These are phyloP conservation scores for Polysphondylium violaceum DNA, from an alignment of 78 protist species.

Conservation along the genomic window DNA sequence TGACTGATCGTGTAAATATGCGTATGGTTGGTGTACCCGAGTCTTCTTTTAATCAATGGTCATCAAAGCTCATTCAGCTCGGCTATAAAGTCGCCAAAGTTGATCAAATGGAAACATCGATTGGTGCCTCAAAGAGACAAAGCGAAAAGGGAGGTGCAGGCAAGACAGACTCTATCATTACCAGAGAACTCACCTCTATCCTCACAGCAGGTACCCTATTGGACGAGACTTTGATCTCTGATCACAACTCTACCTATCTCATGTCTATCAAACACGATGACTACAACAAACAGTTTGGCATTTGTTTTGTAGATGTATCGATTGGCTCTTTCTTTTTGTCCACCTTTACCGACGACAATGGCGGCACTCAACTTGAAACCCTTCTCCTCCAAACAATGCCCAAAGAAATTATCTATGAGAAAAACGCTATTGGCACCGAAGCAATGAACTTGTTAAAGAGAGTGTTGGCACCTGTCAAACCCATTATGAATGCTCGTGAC, in stretches of 20 bases:
- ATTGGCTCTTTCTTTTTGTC: slow-evolving; percentile 64
- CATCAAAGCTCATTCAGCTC: slow-evolving; percentile 75
- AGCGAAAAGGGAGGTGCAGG: slow-evolving; percentile 42
- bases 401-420: slow-evolving; percentile 61
- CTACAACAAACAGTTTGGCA: slow-evolving; percentile 33
- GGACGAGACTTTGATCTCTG: slow-evolving; percentile 62
- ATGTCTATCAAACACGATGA: slow-evolving; percentile 70
- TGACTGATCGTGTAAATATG: slow-evolving; percentile 89
- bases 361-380: slow-evolving; percentile 64
- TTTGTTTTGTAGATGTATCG: slow-evolving; percentile 85
- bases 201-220: slow-evolving; percentile 86
- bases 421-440: not conserved
- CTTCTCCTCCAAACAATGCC: slow-evolving; percentile 73
- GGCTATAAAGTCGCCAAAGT: slow-evolving; percentile 90
- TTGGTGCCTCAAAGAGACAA: slow-evolving; percentile 46
- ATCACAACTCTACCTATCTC: slow-evolving; percentile 38
- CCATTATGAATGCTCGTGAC: slow-evolving; percentile 7
- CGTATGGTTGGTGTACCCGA: slow-evolving; percentile 93
- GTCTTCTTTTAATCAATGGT: slow-evolving; percentile 80
- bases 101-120: slow-evolving; percentile 83
- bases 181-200: slow-evolving; percentile 68
- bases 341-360: slow-evolving; percentile 63
- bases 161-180: slow-evolving; percentile 68
- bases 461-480: slow-evolving; percentile 17
- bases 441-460: slow-evolving; percentile 27